These are phyloP conservation scores for Hemisphaericaspora xylofermentans DNA, from an alignment of 1,139 yeast species.

Conservation along the genomic window DNA sequence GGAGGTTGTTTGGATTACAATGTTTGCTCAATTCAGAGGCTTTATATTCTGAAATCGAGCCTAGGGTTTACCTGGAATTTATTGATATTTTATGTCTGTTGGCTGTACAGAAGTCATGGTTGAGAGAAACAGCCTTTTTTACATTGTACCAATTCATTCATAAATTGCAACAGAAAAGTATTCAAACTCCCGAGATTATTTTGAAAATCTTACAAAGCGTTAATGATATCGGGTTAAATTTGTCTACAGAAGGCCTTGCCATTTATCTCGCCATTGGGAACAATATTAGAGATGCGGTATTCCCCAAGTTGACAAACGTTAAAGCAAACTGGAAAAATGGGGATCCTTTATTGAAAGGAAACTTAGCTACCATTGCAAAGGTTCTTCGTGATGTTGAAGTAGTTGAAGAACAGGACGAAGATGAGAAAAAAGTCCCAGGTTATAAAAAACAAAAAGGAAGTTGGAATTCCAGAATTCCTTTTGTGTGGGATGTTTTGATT, in stretches of 20 bases:
- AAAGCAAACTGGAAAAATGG: conserved; percentile 62
- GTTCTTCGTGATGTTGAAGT: conserved; percentile 61
- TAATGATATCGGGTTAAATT: conserved; percentile 54
- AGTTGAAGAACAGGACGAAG: conserved; percentile 36
- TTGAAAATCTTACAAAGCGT: conserved; percentile 38
- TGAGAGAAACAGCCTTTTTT: conserved; percentile 76
- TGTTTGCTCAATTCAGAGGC: conserved; percentile 61
- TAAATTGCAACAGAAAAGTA: conserved; percentile 9
- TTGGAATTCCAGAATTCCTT: conserved; percentile 81
- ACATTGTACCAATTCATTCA: conserved; percentile 58
- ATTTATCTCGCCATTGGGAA: conserved; percentile 55
- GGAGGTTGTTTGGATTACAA: conserved; percentile 82
- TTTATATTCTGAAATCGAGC: conserved; percentile 24
- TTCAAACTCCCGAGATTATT: conserved; percentile 23
- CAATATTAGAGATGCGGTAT: conserved; percentile 25
- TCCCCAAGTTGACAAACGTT: conserved; percentile 25
- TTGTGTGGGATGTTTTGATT: conserved; percentile 76
- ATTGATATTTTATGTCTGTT: conserved; percentile 54
- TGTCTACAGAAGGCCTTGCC: conserved; percentile 81
- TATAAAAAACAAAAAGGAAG: conserved; percentile 51
- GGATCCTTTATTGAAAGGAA: conserved; percentile 72
- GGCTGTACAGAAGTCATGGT: conserved; percentile 73
- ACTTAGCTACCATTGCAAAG: conserved; percentile 57
- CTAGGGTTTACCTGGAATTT: conserved; percentile 26
- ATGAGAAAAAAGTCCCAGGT: conserved; percentile 15